Conservation (phyloP, 176 grass and related monocot genomes). For the Aegilops tauschii region DNA sequence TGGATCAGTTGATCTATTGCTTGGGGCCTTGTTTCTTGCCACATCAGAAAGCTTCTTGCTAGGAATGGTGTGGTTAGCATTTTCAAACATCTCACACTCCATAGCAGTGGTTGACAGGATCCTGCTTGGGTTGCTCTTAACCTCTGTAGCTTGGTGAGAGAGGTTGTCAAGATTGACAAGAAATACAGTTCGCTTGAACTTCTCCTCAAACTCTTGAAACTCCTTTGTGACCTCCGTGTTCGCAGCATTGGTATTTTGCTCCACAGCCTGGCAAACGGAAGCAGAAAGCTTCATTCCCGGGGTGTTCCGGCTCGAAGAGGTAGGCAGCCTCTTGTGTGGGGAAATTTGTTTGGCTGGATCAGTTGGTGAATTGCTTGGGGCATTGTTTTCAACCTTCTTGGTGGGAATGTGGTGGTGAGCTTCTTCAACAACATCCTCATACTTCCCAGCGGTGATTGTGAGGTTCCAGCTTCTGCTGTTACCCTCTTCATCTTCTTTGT, state of each 20-base stretch:
- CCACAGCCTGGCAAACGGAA: slow-evolving; percentile 1
- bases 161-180: slow-evolving; percentile 60
- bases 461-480: not conserved
- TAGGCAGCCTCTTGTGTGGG: not conserved
- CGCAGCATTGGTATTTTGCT: slow-evolving; percentile 1
- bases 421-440: not conserved
- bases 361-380: not conserved
- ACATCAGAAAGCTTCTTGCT: not conserved
- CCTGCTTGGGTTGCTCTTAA: not conserved
- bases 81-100: not conserved
- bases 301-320: slow-evolving; percentile 4
- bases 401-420: not conserved
- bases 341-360: not conserved
- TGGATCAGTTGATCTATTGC: not conserved
- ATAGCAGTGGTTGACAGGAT: not conserved
- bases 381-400: not conserved
- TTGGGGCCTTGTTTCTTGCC: not conserved
- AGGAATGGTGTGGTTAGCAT: not conserved
- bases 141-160: slow-evolving; percentile 33
- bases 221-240: slow-evolving; percentile 32
- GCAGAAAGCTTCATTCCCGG: not conserved
- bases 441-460: not conserved
- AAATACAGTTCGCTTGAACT: slow-evolving; percentile 61
- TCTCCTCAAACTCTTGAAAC: slow-evolving; percentile 56
- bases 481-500: not conserved